Base-by-base conservation (phyloP, 495 filamentous ascomycete species). In the Lasiosphaeris hirsuta region DNA sequence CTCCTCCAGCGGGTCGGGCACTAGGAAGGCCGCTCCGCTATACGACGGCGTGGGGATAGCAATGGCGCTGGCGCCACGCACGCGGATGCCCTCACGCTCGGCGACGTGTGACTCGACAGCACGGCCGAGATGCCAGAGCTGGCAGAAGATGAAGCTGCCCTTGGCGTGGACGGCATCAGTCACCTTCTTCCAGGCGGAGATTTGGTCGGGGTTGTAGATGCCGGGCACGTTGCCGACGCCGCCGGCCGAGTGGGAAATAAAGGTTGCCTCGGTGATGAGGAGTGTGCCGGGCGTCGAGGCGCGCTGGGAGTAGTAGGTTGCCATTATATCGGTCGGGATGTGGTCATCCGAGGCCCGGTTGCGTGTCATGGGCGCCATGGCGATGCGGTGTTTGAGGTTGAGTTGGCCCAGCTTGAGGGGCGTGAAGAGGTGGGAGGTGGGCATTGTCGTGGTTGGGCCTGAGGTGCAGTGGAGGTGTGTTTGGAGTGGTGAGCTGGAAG, bases 61-160 rank as follows among this genome's bases (percentile, higher is more conserved):
- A 4, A 78, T 64, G 18, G 74, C 73, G 52, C 84, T 85, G 4
- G 81, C 62, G 44, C 69, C 69, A 9, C 80, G 63, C 13, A 86
- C 63, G 2, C 63, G 59, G 7, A 66, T 71, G 1, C 74, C 77
- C 38, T 78, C 72, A 46, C 49, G 45, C 39, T 75, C 72, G 7
- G 79, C 61, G 7, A 76, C 56, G 0, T 69, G 69, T 0, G 75
- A 60, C 38, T 68, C 59, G 0, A 83, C 80, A 4, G 78, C 70
- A 13, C 88, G 81, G n/a, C 88, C 88, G 6, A 86, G 68, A 0
- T 81, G 80, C 84, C 86, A 89, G 9, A 92, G 75, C 72, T 92
- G 88, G 39, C 76, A 54, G 70, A 75, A 86, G 61, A 91, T 90
- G 63, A 75, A 82, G 51, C 76, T 74, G 45, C 83, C 81, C 40